These are phyloP conservation scores for Crithidia expoeki DNA, from an alignment of 208 protist genomes.

Conservation along the genomic window DNA sequence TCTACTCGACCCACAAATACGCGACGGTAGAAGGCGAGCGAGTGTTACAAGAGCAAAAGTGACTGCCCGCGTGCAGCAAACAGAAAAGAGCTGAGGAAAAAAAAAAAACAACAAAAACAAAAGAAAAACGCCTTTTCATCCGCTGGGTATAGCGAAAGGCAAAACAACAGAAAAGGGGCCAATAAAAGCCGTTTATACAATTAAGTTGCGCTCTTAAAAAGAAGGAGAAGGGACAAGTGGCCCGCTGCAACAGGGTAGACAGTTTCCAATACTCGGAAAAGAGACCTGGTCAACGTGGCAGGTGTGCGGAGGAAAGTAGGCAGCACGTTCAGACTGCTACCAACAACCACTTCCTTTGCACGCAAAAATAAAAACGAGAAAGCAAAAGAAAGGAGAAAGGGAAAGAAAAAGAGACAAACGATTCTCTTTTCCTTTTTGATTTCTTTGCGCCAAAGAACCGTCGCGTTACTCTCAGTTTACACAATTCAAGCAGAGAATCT, in stretches of 20 bases:
- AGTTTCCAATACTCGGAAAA: background rate
- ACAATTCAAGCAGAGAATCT: no score
- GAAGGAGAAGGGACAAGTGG: conserved; percentile 14
- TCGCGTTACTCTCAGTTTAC: no score
- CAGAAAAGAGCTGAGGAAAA: no score
- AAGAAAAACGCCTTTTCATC: background rate
- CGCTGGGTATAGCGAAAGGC: background rate
- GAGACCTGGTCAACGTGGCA: background rate
- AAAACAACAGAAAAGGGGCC: conserved; percentile 1
- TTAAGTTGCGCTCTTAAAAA: conserved; percentile 11
- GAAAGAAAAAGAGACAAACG: conserved; percentile 21
- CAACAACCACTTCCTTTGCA: conserved; percentile 24
- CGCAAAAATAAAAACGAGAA: background rate
- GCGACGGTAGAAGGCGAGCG: no score
- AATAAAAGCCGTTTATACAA: background rate
- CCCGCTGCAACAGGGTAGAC: background rate
- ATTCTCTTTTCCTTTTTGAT: no score
- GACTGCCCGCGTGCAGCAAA: no score
- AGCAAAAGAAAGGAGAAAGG: background rate
- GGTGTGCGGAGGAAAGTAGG: conserved; percentile 15
- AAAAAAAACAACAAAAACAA: background rate
- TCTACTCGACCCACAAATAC: no score
- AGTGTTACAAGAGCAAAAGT: no score
- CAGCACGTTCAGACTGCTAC: conserved; percentile 18
- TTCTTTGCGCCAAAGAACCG: no score